Evolutionary conservation across 225 moss, liverwort and hornwort genomes (phyloP), one percentile per base, ranked within the genome.

Genomic region (Ulota crispa): DNA sequence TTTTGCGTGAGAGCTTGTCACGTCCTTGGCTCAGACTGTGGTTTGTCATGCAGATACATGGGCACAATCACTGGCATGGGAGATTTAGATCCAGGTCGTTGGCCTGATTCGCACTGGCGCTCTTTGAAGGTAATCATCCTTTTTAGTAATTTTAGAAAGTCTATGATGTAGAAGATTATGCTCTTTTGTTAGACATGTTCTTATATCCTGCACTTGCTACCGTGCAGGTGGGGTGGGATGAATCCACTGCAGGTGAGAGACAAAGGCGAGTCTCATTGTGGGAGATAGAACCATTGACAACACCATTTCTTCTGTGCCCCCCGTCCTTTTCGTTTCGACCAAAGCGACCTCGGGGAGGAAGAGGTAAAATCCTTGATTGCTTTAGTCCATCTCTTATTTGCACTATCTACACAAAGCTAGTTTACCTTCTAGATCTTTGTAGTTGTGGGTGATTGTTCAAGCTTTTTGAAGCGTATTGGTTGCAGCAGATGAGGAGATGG

Each of bases 1-100:
- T 43, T 80, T 47, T 59, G 34, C 20, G 62, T 34, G 23, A 47
- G 73, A 27, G 21, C 28, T 80, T 77, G 59, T 50, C 55, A 34
- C 45, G 55, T 71, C 45, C 23, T 64, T 64, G 12, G 26, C 82
- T 85, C 50, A 50, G 71, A 85, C 62, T 30, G 70, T n/a, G 59
- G n/a, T 82, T 41, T 68, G 42, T 14, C 42, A 39, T 84, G 62
- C 88, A 97, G 95, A 77, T 94, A 95, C 78, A 97, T 95, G 94
- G 97, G 95, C 36, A 97, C 97, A 28, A 94, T 97, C 34, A 97
- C 95, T 65, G 97, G 97, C n/a, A 91, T 95, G 12, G 92, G 95
- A 43, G 95, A 95, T 77, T 83, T 97, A 52, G 95, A 97, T 78
- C 92, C 92, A 20, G 77, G 72, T 41, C 83, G 95, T 54, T 97